Evolutionary conservation across 345 rosid species (phyloP).

Genomic region (Dimocarpus longan): DNA sequence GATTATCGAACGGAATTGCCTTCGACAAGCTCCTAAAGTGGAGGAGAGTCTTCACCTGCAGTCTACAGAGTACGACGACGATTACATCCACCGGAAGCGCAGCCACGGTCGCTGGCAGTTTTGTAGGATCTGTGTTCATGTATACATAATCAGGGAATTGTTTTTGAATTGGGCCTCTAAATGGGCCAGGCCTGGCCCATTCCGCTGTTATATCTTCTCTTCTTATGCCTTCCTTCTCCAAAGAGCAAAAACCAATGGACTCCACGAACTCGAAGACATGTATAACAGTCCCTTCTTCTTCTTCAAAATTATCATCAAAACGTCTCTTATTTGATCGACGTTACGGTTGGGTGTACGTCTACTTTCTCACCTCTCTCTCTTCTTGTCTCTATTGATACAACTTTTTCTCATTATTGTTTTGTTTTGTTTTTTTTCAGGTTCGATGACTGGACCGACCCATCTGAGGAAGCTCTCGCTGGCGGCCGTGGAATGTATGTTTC

Average conservation of each 20-base stretch:
- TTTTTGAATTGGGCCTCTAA: background rate
- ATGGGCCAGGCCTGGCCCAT: background rate
- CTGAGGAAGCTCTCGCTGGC: conserved; percentile 72
- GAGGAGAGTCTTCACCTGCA: background rate
- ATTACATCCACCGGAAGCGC: background rate
- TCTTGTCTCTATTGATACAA: background rate
- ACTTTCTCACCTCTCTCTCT: background rate
- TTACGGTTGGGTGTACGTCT: conserved; percentile 74
- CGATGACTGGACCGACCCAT: conserved; percentile 75
- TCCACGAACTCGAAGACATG: background rate
- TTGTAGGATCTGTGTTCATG: too few species aligned
- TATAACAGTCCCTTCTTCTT: background rate
- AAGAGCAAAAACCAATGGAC: background rate
- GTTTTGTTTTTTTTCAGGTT: conserved; percentile 30
- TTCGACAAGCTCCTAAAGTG: background rate
- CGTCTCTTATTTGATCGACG: conserved; percentile 70
- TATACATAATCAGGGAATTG: too few species aligned
- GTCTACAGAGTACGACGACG: background rate
- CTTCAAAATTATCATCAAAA: conserved; percentile 28
- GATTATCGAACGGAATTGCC: background rate
- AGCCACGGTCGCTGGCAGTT: background rate
- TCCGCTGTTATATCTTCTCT: background rate
- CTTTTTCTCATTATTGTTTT: background rate
- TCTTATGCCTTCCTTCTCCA: background rate
- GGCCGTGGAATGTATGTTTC: conserved; percentile 70